Base-by-base conservation (phyloP, 306 rosid genomes). In the Vicia sativa region DNA sequence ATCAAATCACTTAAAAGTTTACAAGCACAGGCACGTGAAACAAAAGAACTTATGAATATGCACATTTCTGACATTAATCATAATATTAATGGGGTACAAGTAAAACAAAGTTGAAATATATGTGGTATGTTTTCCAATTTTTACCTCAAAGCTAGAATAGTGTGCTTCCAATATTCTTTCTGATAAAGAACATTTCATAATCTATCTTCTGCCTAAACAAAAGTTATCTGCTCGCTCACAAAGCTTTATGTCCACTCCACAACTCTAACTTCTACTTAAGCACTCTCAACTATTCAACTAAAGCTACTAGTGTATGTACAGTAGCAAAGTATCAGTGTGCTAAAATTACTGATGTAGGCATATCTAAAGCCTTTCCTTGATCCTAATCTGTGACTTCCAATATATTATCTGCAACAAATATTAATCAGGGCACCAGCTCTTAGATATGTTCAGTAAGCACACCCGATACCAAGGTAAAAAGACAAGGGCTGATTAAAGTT, bases 11-110 rank as follows among this genome's bases (percentile, higher is more conserved):
- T 11, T 16, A 34, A 59, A 59, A 34, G 41, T 59, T 69, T 53
- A 25, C 26, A 63, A 65, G 68, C 4, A 34, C 48, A 28, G 23
- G 68, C 4, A 34, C 48, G 29, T 4, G 49, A 65, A 7, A 8
- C 62, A 48, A 44, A 44, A 29, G 72, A 60, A 60, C 14, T 37
- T 55, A 62, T 16, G 43, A 69, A 26, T 25, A 65, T 1, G 57
- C 52, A 39, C 68, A n/a, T 41, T 13, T 39, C 53, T 53, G 45
- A 75, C 56, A 35, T 45, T 15, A 16, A 25, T 10, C 4, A 34
- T 34, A 29, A 25, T 8, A 21, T 68, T 29, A 65, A 62, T 42
- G 67, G 14, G 58, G 45, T 25, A 31, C 71, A 55, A 63, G 28
- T 44, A 70, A 45, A 54, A 26, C 62, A 43, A 23, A 7, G 3